Percentiles rank a stretch among this genome's conserved stretches.
Conservation (phyloP, 495 filamentous ascomycete genomes). For the Hyaloscypha hepaticicola region DNA sequence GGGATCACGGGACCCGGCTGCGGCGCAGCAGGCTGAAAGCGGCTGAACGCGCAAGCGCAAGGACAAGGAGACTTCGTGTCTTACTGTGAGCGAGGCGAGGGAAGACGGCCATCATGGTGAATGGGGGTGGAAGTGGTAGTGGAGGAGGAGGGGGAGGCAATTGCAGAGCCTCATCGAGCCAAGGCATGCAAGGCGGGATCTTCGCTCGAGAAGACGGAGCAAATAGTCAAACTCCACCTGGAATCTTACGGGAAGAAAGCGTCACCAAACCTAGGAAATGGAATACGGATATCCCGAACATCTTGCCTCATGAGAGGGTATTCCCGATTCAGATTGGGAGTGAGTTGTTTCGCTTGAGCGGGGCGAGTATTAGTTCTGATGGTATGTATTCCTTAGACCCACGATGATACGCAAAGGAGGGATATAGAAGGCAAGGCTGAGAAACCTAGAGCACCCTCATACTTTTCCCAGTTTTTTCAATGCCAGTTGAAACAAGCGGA, state of each 20-base stretch:
- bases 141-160: not conserved
- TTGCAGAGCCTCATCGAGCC: not conserved
- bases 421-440: constrained; percentile 39
- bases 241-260: constrained; percentile 16
- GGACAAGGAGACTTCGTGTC: not conserved
- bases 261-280: constrained; percentile 15
- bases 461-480: constrained; percentile 93
- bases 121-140: not conserved
- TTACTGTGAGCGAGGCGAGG: not conserved
- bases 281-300: constrained; percentile 49
- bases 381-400: constrained; percentile 78
- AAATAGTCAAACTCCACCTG: constrained; percentile 5
- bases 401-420: too few relatives aligned
- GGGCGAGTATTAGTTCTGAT: constrained; percentile 94
- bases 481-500: constrained; percentile 69
- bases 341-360: constrained; percentile 87
- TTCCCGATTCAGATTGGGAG: constrained; percentile 95
- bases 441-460: constrained; percentile 82
- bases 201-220: not conserved
- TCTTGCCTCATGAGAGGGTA: constrained; percentile 65
- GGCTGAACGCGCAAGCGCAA: not conserved
- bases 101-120: not conserved
- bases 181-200: constrained; percentile 1
- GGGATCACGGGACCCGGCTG: not conserved
- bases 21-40: not conserved